Evolutionary conservation across 768 basidiomycete species (phyloP).

Genomic region (Serendipita sp.): DNA sequence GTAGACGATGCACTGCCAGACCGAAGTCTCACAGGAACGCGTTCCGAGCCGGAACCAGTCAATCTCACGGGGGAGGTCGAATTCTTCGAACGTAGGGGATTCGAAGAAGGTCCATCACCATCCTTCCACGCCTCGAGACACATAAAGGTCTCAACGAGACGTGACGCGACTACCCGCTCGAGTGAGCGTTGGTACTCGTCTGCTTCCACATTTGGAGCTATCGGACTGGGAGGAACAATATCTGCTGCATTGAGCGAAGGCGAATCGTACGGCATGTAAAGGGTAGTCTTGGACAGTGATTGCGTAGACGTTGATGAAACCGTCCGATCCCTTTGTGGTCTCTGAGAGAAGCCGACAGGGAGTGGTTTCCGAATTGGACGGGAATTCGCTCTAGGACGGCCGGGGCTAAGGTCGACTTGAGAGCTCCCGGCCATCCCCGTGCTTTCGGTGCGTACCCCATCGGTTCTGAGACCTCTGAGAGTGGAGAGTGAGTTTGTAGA

Average conservation of each 20-base stretch:
- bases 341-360: neutral
- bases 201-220: neutral
- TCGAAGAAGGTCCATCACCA: slow-evolving; percentile 13
- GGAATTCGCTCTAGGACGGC: neutral
- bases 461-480: neutral
- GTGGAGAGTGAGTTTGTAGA: neutral
- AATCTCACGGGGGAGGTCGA: neutral
- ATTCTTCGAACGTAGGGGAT: slow-evolving; percentile 10
- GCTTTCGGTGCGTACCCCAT: neutral
- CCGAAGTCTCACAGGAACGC: slow-evolving; percentile 13
- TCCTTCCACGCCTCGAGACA: slow-evolving; percentile 24
- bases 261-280: neutral
- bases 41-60: neutral
- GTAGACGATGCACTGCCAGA: slow-evolving; percentile 7
- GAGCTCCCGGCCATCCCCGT: neutral
- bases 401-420: neutral
- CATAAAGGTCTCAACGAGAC: slow-evolving; percentile 66
- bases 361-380: neutral
- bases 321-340: neutral
- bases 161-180: slow-evolving; percentile 54
- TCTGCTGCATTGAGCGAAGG: neutral
- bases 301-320: neutral
- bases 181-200: slow-evolving; percentile 34
- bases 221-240: neutral
- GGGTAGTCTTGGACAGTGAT: neutral